Evolutionary conservation across 2,329 filamentous ascomycete genomes (phyloP).

Genomic region (Fusarium chlamydosporum): DNA sequence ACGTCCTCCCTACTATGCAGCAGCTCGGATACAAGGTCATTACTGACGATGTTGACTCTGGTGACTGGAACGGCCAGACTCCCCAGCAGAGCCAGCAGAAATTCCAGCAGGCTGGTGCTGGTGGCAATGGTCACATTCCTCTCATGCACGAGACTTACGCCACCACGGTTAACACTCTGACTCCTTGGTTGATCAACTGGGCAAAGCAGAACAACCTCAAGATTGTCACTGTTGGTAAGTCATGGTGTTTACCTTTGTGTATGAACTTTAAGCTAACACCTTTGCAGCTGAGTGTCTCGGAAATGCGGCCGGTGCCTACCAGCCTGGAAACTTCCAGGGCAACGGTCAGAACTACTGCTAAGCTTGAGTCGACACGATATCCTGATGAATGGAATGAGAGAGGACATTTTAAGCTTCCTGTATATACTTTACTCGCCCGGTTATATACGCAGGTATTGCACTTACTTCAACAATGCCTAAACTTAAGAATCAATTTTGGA

Average conservation of each 20-base stretch:
- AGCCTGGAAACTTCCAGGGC: slow-evolving; percentile 28
- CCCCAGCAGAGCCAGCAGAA: slow-evolving; percentile 66
- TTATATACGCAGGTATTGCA: too few relatives aligned
- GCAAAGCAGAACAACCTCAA: slow-evolving; percentile 63
- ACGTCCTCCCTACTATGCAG: slow-evolving; percentile 59
- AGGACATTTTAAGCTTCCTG: neutral
- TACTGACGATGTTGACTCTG: slow-evolving; percentile 72
- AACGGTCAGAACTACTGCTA: slow-evolving; percentile 34
- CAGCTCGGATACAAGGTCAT: slow-evolving; percentile 71
- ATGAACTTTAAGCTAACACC: neutral
- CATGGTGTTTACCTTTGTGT: rapidly evolving
- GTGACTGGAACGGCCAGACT: slow-evolving; percentile 70
- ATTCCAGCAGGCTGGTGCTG: slow-evolving; percentile 62
- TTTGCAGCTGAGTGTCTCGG: slow-evolving; percentile 35
- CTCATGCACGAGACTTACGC: slow-evolving; percentile 71
- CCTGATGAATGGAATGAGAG: neutral
- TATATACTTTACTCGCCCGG: too few relatives aligned
- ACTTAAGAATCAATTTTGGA: too few relatives aligned
- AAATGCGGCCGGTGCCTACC: slow-evolving; percentile 34
- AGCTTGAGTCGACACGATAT: neutral
- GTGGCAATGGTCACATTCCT: slow-evolving; percentile 66
- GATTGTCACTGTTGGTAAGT: slow-evolving; percentile 66
- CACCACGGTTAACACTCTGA: slow-evolving; percentile 63
- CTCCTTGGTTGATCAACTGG: slow-evolving; percentile 66
- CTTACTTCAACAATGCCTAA: too few relatives aligned